These are phyloP conservation scores for Mycosphaerella sp. DNA, from an alignment of 2,329 filamentous ascomycete genomes.

Conservation along the genomic window DNA sequence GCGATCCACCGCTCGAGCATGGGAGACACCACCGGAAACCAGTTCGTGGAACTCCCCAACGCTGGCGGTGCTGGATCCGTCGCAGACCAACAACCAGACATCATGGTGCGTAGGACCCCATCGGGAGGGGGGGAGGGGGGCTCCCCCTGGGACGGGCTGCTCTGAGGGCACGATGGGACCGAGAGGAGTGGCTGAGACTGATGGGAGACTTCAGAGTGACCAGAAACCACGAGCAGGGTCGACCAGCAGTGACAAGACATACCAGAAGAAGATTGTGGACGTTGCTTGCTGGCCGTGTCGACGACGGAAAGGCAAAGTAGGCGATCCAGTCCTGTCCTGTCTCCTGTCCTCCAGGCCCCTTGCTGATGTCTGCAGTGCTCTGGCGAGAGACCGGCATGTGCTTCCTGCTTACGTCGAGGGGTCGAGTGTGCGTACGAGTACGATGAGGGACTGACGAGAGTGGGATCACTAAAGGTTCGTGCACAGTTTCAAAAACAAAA, in stretches of 20 bases:
- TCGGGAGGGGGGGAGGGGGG: background rate
- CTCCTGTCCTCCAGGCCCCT: background rate
- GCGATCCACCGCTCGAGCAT: background rate
- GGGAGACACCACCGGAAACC: background rate
- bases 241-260: background rate
- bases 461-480: slow-evolving; percentile 14
- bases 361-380: background rate
- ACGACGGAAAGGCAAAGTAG: slow-evolving; percentile 19
- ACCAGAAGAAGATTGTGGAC: slow-evolving; percentile 18
- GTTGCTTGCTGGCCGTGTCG: slow-evolving; percentile 24
- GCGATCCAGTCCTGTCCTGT: background rate
- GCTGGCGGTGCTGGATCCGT: background rate
- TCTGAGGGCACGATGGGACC: too few relatives aligned
- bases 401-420: slow-evolving; percentile 15
- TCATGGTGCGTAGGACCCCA: background rate
- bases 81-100: background rate
- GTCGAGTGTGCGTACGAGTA: slow-evolving; percentile 21
- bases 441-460: slow-evolving; percentile 19
- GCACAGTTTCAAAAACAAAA: background rate
- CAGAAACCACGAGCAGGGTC: slow-evolving; percentile 3
- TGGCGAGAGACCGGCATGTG: slow-evolving; percentile 17
- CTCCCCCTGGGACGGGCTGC: too few relatives aligned
- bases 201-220: background rate
- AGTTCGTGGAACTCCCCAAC: background rate
- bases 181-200: too few relatives aligned